Conservation (phyloP, 2,329 filamentous ascomycete species). For the Malbranchea cinnamomea region DNA sequence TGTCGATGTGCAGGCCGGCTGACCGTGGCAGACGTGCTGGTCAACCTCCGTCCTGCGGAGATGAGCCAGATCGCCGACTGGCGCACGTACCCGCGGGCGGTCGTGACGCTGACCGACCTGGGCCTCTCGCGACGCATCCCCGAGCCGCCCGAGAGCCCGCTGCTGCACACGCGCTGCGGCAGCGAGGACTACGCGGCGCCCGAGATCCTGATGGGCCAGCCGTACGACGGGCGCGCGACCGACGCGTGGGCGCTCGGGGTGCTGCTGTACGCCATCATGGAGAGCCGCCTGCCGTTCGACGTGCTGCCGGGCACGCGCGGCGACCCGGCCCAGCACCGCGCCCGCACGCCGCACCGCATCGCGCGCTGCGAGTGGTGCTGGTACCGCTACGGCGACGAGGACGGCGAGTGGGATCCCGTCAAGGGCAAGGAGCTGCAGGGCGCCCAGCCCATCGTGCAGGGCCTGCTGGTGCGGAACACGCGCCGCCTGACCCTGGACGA, state of each 20-base stretch:
- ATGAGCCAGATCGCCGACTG: slow-evolving; percentile 56
- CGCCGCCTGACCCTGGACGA: slow-evolving; percentile 62
- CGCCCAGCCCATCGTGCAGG: slow-evolving; percentile 70
- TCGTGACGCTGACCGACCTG: slow-evolving; percentile 81
- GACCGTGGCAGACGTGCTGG: slow-evolving; percentile 56
- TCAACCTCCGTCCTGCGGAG: slow-evolving; percentile 60
- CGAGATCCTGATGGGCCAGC: slow-evolving; percentile 87
- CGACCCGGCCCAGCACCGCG: slow-evolving; percentile 60
- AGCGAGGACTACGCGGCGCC: slow-evolving; percentile 96
- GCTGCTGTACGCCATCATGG: slow-evolving; percentile 79
- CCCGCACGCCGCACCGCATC: slow-evolving; percentile 81
- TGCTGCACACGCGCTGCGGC: slow-evolving; percentile 85
- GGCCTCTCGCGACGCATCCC: slow-evolving; percentile 77
- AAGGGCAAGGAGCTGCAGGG: slow-evolving; percentile 52
- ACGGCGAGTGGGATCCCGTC: slow-evolving; percentile 71
- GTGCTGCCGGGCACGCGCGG: slow-evolving; percentile 61
- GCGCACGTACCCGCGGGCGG: slow-evolving; percentile 60
- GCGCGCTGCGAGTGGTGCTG: slow-evolving; percentile 92
- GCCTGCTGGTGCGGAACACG: slow-evolving; percentile 65
- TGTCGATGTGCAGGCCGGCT: slow-evolving; percentile 11
- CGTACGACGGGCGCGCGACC: slow-evolving; percentile 81
- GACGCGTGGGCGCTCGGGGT: slow-evolving; percentile 96
- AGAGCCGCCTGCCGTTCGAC: slow-evolving; percentile 87
- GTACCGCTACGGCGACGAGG: slow-evolving; percentile 69
- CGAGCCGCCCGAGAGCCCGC: slow-evolving; percentile 56